Conservation (phyloP, 2,329 filamentous ascomycete species). For the Botryotinia convoluta region DNA sequence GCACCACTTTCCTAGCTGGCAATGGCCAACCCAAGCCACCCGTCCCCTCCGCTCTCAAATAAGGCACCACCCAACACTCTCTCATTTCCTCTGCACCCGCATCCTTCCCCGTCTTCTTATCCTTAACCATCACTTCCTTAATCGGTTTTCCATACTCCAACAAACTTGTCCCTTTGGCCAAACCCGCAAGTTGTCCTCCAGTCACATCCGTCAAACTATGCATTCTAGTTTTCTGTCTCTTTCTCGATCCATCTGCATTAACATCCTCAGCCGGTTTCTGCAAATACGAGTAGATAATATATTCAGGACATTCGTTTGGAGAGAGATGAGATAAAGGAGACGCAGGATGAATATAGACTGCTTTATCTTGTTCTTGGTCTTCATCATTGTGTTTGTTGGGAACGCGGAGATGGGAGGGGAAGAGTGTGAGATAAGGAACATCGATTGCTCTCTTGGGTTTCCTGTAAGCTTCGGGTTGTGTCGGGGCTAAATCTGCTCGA, state of each 20-base stretch:
- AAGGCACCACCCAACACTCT: conserved; percentile 81
- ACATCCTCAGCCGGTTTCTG: conserved; percentile 57
- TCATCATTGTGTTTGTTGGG: conserved; percentile 40
- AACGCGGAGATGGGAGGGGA: conserved; percentile 55
- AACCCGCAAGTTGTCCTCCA: conserved; percentile 68
- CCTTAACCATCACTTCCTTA: conserved; percentile 62
- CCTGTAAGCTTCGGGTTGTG: conserved; percentile 62
- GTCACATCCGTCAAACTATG: conserved; percentile 79
- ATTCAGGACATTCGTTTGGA: conserved; percentile 74
- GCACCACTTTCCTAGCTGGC: conserved; percentile 78
- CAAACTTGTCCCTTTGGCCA: conserved; percentile 83
- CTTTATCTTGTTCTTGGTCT: conserved; percentile 45
- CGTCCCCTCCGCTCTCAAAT: conserved; percentile 65
- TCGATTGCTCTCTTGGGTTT: conserved; percentile 85
- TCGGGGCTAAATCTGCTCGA: conserved; percentile 79
- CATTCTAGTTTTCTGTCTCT: conserved; percentile 77
- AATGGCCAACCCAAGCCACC: conserved; percentile 78
- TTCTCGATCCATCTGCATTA: conserved; percentile 43
- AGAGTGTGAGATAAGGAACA: conserved; percentile 84
- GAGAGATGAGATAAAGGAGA: conserved; percentile 73
- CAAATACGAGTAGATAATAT: conserved; percentile 82
- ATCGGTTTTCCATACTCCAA: conserved; percentile 86
- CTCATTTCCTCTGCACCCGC: conserved; percentile 51
- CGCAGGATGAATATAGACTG: conserved; percentile 84
- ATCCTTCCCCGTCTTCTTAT: conserved; percentile 35